Percentiles rank a stretch among this genome's conserved stretches.
phyloP scores from a whole-genome alignment of 2,329 filamentous ascomycete species.

The Neophaeococcomyces aloes region DNA sequence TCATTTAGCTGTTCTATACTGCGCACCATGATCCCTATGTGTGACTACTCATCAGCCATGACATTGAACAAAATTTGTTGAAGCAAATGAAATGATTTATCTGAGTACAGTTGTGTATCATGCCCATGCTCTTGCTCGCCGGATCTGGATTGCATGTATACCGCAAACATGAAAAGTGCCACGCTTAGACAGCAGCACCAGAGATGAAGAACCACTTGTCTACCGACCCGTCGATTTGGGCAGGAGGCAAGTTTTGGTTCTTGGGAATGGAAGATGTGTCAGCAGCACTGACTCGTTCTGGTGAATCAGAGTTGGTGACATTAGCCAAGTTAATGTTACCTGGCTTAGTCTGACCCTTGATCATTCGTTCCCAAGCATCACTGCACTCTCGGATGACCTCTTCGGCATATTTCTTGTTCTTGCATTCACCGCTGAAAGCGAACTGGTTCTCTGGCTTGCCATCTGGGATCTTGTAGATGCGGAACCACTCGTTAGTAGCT shows the following conservation, averaged over 20 bases:
- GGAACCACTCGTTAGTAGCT: conserved; percentile 99
- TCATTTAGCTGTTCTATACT: too few relatives aligned
- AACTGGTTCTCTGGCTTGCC: conserved; percentile 99
- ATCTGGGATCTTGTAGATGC: conserved; percentile 99
- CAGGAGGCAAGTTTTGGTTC: conserved; percentile 69
- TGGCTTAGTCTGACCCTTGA: conserved; percentile 73
- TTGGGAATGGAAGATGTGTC: conserved; percentile 67
- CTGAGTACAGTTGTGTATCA: too few relatives aligned
- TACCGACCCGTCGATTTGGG: conserved; percentile 87
- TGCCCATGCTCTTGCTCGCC: too few relatives aligned
- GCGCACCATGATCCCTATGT: too few relatives aligned
- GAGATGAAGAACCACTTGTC: conserved; percentile 99
- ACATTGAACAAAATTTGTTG: too few relatives aligned
- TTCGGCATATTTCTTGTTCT: conserved; percentile 98
- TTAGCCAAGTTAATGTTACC: conserved; percentile 80
- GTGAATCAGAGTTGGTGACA: conserved; percentile 61
- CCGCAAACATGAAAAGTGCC: background rate
- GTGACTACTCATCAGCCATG: too few relatives aligned
- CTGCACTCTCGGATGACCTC: conserved; percentile 92
- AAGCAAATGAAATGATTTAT: too few relatives aligned
- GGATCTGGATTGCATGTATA: too few relatives aligned
- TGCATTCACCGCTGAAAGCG: conserved; percentile 99
- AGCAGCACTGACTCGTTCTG: conserved; percentile 57
- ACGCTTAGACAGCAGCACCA: conserved; percentile 66
- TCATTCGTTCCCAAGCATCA: conserved; percentile 94